Percentiles rank a stretch among this genome's conserved stretches.
Evolutionary conservation across 805 yeast genomes (phyloP).

Genomic region (Pichia heedii): DNA sequence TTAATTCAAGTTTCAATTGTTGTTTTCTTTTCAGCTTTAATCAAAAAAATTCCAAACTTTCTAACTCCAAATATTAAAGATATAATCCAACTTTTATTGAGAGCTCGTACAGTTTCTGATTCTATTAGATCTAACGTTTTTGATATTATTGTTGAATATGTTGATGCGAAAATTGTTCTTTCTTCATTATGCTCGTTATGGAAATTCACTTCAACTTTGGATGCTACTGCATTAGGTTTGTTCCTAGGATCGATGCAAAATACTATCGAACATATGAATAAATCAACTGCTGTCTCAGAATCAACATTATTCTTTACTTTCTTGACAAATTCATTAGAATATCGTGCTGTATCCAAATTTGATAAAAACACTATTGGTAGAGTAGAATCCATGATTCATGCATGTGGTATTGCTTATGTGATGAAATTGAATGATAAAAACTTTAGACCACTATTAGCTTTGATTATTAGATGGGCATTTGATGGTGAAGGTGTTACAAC

Average conservation of each 20-base stretch:
- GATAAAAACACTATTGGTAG: constrained; percentile 70
- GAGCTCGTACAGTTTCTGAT: constrained; percentile 49
- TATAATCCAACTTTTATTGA: constrained; percentile 49
- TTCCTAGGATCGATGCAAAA: constrained; percentile 59
- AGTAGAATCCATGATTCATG: constrained; percentile 68
- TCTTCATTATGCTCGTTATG: constrained; percentile 57
- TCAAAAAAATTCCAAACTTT: constrained; percentile 81
- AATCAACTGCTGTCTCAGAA: constrained; percentile 65
- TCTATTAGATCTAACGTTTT: constrained; percentile 54
- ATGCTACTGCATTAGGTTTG: constrained; percentile 51
- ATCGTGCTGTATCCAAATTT: constrained; percentile 50
- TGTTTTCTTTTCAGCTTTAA: constrained; percentile 61
- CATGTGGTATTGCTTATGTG: constrained; percentile 66
- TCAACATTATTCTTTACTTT: constrained; percentile 61
- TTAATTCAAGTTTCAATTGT: constrained; percentile 63
- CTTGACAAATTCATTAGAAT: constrained; percentile 61
- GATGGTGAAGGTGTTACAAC: constrained; percentile 61
- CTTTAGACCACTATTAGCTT: constrained; percentile 86
- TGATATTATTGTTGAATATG: constrained; percentile 50
- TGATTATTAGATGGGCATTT: constrained; percentile 85
- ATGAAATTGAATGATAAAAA: constrained; percentile 89
- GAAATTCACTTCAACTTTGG: constrained; percentile 32
- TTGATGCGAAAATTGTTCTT: constrained; percentile 58
- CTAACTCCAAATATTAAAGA: constrained; percentile 59
- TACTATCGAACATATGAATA: constrained; percentile 57